phyloP scores from a whole-genome alignment of 495 filamentous ascomycete species.

The Neurospora pannonica region DNA sequence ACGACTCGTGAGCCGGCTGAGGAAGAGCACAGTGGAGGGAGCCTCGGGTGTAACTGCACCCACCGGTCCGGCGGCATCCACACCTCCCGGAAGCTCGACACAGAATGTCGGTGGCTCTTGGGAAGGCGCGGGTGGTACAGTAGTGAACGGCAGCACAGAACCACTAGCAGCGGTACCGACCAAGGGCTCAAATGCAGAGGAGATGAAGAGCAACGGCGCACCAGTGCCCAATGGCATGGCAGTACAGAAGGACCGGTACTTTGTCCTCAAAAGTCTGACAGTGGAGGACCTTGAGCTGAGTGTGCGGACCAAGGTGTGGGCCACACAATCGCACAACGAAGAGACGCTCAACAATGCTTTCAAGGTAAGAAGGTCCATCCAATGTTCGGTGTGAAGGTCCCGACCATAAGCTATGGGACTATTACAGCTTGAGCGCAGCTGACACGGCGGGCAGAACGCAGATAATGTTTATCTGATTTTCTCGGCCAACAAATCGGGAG shows the following conservation, averaged over 20 bases:
- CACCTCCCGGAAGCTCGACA: conserved; percentile 7
- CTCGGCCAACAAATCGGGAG: conserved; percentile 95
- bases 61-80: conserved; percentile 40
- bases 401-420: conserved; percentile 2
- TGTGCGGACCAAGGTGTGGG: conserved; percentile 80
- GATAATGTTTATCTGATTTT: conserved; percentile 95
- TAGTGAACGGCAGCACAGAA: background rate
- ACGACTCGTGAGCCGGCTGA: conserved; percentile 80
- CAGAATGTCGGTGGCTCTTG: conserved; percentile 8
- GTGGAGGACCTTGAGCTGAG: conserved; percentile 92
- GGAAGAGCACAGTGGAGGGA: conserved; percentile 51
- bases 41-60: conserved; percentile 40
- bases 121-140: background rate
- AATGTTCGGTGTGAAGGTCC: background rate
- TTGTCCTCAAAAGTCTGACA: conserved; percentile 90
- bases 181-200: conserved; percentile 5
- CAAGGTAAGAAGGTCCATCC: conserved; percentile 47
- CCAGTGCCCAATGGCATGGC: conserved; percentile 7
- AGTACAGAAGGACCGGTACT: conserved; percentile 60
- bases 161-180: background rate
- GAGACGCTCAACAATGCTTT: conserved; percentile 72
- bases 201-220: conserved; percentile 11
- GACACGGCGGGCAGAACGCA: conserved; percentile 42
- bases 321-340: conserved; percentile 93
- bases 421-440: background rate